These are phyloP conservation scores for Eleusine coracana DNA, from an alignment of 176 grass and related monocot genomes.

Conservation along the genomic window DNA sequence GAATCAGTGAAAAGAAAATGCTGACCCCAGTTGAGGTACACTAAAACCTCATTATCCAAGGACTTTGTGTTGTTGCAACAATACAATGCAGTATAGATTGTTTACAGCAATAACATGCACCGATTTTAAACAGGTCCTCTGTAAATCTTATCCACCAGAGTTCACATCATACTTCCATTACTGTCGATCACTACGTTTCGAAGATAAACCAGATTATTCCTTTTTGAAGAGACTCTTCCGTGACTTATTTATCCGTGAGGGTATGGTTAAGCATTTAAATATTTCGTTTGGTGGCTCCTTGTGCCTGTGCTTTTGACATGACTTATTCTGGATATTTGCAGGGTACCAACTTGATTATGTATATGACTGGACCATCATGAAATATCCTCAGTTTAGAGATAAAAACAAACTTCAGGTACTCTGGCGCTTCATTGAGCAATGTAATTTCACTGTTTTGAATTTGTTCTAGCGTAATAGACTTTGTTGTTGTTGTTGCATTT, in stretches of 20 bases:
- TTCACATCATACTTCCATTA: conserved; percentile 86
- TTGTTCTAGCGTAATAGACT: background rate
- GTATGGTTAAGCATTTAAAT: conserved; percentile 39
- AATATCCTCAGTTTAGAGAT: conserved; percentile 74
- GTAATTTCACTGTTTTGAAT: background rate
- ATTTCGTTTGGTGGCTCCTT: background rate
- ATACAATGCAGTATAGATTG: background rate
- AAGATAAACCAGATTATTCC: conserved; percentile 93
- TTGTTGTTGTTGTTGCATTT: conserved; percentile 23
- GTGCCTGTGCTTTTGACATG: conserved; percentile 2
- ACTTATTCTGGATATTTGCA: conserved; percentile 44
- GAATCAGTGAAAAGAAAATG: conserved; percentile 90
- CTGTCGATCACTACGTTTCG: conserved; percentile 82
- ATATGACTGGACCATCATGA: conserved; percentile 80
- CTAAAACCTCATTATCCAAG: background rate
- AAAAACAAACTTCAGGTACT: conserved; percentile 57
- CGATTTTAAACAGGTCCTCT: conserved; percentile 55
- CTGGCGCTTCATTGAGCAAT: conserved; percentile 12
- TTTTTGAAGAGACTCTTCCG: conserved; percentile 85
- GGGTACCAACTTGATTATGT: conserved; percentile 85
- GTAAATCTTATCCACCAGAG: conserved; percentile 68
- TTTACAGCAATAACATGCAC: background rate
- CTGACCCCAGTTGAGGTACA: conserved; percentile 78
- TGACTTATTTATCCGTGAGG: conserved; percentile 80
- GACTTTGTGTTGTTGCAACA: conserved; percentile 8